A percentile compares a stretch with the other conserved stretches of the same genome.
Evolutionary conservation across 495 filamentous ascomycete species (phyloP).

Genomic region (Podospora fimiseda): DNA sequence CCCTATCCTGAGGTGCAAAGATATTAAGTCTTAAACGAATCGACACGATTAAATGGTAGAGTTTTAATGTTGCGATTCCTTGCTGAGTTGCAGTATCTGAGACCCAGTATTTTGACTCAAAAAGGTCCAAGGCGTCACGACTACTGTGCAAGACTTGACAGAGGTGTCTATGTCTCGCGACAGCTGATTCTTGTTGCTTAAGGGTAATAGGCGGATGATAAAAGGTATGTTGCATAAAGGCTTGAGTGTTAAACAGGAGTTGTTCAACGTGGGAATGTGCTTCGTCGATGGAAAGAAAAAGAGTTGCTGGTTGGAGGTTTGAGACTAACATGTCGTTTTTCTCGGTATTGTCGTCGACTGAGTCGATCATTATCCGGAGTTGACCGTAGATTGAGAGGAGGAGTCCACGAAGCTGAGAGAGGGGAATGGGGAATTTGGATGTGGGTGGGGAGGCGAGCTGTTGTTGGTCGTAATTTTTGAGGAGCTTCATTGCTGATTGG

Average conservation of each 20-base stretch:
- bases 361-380: slow-evolving; percentile 14
- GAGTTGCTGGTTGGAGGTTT: slow-evolving; percentile 6
- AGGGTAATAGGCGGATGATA: background rate
- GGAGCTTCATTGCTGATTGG: slow-evolving; percentile 13
- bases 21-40: slow-evolving; percentile 14
- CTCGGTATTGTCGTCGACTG: background rate
- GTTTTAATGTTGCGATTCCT: slow-evolving; percentile 4
- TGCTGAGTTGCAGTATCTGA: background rate
- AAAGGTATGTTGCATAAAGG: slow-evolving; percentile 6
- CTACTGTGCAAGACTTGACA: slow-evolving; percentile 12
- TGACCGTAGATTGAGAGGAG: slow-evolving; percentile 13
- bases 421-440: slow-evolving; percentile 10
- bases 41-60: slow-evolving; percentile 4
- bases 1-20: slow-evolving; percentile 10
- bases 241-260: slow-evolving; percentile 12
- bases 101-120: background rate
- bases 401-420: slow-evolving; percentile 7
- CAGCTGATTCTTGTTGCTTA: background rate
- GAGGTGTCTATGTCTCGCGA: slow-evolving; percentile 7
- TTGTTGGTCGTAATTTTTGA: slow-evolving; percentile 10
- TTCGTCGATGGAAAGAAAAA: slow-evolving; percentile 11
- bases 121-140: slow-evolving; percentile 9
- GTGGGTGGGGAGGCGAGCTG: background rate
- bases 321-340: slow-evolving; percentile 3
- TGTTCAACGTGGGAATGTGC: slow-evolving; percentile 14